A percentile compares a stretch with the other conserved stretches of the same genome.
phyloP scores from a whole-genome alignment of 75 land plant genomes.

The Adiantum capillusveneris region DNA sequence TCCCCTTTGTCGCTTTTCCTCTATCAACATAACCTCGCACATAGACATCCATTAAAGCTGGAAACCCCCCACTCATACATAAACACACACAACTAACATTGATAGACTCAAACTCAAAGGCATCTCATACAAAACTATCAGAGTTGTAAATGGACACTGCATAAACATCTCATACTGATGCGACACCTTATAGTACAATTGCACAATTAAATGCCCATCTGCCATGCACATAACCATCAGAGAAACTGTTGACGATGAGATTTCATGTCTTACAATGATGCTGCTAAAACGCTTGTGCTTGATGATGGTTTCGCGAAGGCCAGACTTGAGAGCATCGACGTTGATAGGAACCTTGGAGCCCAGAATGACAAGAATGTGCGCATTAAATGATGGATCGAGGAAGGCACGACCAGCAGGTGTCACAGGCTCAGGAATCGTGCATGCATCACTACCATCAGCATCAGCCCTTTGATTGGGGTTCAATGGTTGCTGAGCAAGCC shows the following conservation, averaged over 20 bases:
- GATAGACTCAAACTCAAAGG: not conserved
- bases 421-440: slow-evolving; percentile 34
- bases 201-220: too few relatives aligned
- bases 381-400: slow-evolving; percentile 35
- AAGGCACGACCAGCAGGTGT: slow-evolving; percentile 57
- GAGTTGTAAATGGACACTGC: not conserved
- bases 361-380: slow-evolving; percentile 40
- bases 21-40: slow-evolving; percentile 11
- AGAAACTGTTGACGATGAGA: too few relatives aligned
- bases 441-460: too few relatives aligned
- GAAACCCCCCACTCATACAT: too few relatives aligned
- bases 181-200: too few relatives aligned
- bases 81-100: not conserved
- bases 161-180: too few relatives aligned
- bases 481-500: too few relatives aligned
- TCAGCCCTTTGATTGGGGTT: too few relatives aligned
- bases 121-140: not conserved
- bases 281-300: slow-evolving; percentile 70
- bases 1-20: slow-evolving; percentile 19
- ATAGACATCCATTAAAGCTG: not conserved
- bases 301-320: slow-evolving; percentile 36
- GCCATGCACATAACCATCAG: too few relatives aligned
- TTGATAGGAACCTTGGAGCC: slow-evolving; percentile 31
- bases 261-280: slow-evolving; percentile 42
- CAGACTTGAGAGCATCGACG: slow-evolving; percentile 18